Conservation (phyloP, 1,284 basidiomycete genomes). For the Moesziomyces sp. region DNA sequence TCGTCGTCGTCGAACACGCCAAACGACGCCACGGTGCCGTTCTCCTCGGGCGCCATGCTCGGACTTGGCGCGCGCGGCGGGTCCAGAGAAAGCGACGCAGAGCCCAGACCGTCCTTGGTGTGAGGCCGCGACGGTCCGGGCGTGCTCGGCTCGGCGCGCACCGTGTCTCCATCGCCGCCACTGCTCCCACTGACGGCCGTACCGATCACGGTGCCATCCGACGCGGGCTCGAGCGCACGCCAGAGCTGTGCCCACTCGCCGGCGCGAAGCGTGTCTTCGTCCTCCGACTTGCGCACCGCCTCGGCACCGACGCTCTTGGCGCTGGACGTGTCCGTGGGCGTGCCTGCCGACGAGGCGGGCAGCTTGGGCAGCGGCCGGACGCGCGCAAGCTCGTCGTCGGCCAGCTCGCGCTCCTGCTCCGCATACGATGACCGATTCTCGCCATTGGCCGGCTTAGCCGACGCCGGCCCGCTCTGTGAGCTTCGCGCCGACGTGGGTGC, state of each 20-base stretch:
- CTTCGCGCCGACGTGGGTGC: constrained; percentile 60
- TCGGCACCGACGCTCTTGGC: not conserved
- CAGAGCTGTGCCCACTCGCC: constrained; percentile 50
- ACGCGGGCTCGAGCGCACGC: constrained; percentile 23
- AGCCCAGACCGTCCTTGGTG: constrained; percentile 18
- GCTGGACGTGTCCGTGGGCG: constrained; percentile 21
- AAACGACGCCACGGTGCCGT: constrained; percentile 53
- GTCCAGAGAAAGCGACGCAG: not conserved
- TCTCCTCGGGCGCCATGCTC: constrained; percentile 39
- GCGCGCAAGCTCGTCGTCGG: constrained; percentile 52
- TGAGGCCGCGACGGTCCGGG: constrained; percentile 27
- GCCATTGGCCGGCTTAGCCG: constrained; percentile 13
- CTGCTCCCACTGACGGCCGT: constrained; percentile 44
- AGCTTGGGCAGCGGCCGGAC: constrained; percentile 53
- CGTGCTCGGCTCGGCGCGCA: constrained; percentile 42
- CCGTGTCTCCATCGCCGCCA: constrained; percentile 42
- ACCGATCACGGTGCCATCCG: constrained; percentile 21
- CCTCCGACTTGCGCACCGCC: constrained; percentile 36
- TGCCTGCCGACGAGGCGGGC: constrained; percentile 27
- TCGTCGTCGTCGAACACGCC: constrained; percentile 59
- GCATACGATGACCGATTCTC: constrained; percentile 23
- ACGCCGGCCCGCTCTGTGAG: constrained; percentile 50
- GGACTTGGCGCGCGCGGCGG: constrained; percentile 19
- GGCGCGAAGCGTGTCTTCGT: constrained; percentile 54
- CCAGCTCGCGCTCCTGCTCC: constrained; percentile 39